These are phyloP conservation scores for Yamagishiella unicocca DNA, from an alignment of 139 green algal species.

Conservation along the genomic window DNA sequence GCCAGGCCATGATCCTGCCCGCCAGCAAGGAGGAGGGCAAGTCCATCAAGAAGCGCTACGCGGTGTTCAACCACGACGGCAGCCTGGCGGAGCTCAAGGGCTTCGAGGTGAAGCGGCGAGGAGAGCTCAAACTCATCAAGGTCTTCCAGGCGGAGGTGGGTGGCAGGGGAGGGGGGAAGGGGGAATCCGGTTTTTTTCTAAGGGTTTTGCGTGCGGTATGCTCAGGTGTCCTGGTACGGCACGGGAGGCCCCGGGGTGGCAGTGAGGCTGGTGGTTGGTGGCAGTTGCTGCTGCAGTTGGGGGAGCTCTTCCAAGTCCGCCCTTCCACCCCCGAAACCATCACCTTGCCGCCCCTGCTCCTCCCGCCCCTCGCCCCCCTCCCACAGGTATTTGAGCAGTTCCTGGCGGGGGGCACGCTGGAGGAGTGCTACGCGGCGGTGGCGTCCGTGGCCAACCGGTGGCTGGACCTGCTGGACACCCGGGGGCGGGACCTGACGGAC, in stretches of 20 bases:
- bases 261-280: not conserved
- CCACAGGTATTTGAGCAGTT: constrained; percentile 96
- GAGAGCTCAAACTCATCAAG: constrained; percentile 99
- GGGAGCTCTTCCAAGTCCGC: too few relatives aligned
- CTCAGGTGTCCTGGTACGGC: too few relatives aligned
- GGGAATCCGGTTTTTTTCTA: not conserved
- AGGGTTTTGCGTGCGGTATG: too few relatives aligned
- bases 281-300: too few relatives aligned
- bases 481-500: constrained; percentile 87
- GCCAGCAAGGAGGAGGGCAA: constrained; percentile 98
- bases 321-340: not conserved
- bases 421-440: constrained; percentile 94
- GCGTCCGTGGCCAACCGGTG: constrained; percentile 94
- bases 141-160: constrained; percentile 91
- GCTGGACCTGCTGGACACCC: constrained; percentile 97
- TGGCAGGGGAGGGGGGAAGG: not conserved
- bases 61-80: constrained; percentile 96
- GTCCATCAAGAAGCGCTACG: constrained; percentile 99
- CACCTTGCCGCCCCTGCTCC: not conserved
- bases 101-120: constrained; percentile 96
- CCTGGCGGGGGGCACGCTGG: constrained; percentile 85
- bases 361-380: not conserved
- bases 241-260: too few relatives aligned
- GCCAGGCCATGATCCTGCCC: constrained; percentile 93
- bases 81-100: constrained; percentile 96